These are phyloP conservation scores for Spencermartinsiella europaea DNA, from an alignment of 805 yeast genomes.

Conservation along the genomic window DNA sequence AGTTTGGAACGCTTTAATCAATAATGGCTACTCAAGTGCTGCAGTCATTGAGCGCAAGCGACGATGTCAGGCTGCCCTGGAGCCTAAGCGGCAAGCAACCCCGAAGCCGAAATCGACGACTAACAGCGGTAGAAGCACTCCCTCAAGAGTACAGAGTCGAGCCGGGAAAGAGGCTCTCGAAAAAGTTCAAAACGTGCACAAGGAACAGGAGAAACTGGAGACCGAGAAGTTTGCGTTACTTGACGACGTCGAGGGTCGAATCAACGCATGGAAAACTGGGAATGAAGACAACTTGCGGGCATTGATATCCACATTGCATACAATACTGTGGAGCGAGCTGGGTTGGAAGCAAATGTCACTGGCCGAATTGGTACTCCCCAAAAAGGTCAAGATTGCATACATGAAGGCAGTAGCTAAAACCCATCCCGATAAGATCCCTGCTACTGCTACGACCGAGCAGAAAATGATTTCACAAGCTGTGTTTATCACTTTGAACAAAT, in stretches of 20 bases:
- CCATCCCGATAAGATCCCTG: constrained; percentile 77
- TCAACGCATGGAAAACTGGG: constrained; percentile 63
- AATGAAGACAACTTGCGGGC: constrained; percentile 80
- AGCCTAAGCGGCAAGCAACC: constrained; percentile 28
- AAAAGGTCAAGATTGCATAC: constrained; percentile 79
- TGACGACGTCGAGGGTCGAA: constrained; percentile 53
- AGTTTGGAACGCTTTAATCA: constrained; percentile 57
- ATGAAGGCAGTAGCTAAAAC: constrained; percentile 75
- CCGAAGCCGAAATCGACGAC: constrained; percentile 21
- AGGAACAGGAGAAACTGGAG: constrained; percentile 44
- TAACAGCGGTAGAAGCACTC: constrained; percentile 4
- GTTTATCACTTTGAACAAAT: constrained; percentile 73
- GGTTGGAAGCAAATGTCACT: constrained; percentile 64
- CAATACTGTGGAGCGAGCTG: constrained; percentile 59
- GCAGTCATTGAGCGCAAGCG: constrained; percentile 73
- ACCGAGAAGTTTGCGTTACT: constrained; percentile 54
- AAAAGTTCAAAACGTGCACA: constrained; percentile 46
- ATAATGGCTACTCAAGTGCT: constrained; percentile 61
- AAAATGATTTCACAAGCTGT: constrained; percentile 84
- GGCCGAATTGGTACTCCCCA: constrained; percentile 79
- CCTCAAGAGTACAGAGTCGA: constrained; percentile 21
- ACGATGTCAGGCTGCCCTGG: constrained; percentile 61
- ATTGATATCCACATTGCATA: constrained; percentile 62
- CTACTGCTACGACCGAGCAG: constrained; percentile 56
- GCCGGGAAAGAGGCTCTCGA: constrained; percentile 44